These are phyloP conservation scores for Draba incana DNA, from an alignment of 345 rosid species.

Conservation along the genomic window DNA sequence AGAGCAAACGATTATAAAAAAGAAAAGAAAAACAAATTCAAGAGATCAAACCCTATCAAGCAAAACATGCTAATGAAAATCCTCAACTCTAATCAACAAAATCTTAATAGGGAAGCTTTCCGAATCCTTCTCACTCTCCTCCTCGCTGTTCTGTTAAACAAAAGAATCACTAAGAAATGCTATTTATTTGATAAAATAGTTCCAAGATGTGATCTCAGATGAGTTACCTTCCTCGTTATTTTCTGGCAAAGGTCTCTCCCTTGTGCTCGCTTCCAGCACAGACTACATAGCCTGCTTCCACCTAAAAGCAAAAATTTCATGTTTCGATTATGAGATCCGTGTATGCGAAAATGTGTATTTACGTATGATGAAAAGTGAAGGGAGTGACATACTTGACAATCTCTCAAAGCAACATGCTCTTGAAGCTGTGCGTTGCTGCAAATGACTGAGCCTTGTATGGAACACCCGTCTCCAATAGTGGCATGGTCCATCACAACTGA, in stretches of 20 bases:
- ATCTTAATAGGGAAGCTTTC: slow-evolving; percentile 14
- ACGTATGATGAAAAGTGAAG: slow-evolving; percentile 1
- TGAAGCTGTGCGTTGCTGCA: slow-evolving; percentile 93
- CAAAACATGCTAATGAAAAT: slow-evolving; percentile 21
- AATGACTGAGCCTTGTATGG: slow-evolving; percentile 87
- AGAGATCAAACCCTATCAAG: slow-evolving; percentile 9
- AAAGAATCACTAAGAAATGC: slow-evolving; percentile 13
- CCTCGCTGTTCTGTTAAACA: slow-evolving; percentile 12
- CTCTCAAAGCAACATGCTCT: slow-evolving; percentile 80
- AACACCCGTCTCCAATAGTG: slow-evolving; percentile 89
- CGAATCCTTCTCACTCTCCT: slow-evolving; percentile 21
- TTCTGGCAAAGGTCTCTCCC: slow-evolving; percentile 85
- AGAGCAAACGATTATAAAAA: neutral
- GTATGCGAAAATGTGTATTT: neutral
- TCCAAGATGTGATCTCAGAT: slow-evolving; percentile 19
- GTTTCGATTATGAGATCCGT: neutral
- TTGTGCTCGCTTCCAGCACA: slow-evolving; percentile 70
- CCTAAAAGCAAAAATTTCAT: slow-evolving; percentile 45
- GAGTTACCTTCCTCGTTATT: slow-evolving; percentile 47
- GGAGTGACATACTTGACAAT: slow-evolving; percentile 73
- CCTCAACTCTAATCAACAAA: slow-evolving; percentile 15
- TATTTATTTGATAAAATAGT: neutral
- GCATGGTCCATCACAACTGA: slow-evolving; percentile 91
- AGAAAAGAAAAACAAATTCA: too few species aligned
- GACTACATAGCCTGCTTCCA: slow-evolving; percentile 83